These are phyloP conservation scores for Gentiana straminea DNA, from an alignment of 257 asterid species.

Conservation along the genomic window DNA sequence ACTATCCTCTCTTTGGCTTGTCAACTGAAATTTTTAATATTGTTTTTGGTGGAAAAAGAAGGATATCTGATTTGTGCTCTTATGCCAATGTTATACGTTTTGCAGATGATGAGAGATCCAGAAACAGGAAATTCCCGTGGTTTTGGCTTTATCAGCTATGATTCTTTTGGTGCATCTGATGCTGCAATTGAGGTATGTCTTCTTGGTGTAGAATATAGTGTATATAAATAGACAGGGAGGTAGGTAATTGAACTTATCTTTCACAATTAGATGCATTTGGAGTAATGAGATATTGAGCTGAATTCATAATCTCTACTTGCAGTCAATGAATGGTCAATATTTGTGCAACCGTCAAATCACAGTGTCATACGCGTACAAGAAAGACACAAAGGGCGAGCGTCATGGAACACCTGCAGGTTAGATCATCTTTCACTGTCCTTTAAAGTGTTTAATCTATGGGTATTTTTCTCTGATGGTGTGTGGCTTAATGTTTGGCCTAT, in stretches of 20 bases:
- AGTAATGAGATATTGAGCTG: background rate
- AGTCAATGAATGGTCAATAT: constrained; percentile 98
- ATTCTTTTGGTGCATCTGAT: constrained; percentile 98
- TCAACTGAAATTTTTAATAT: background rate
- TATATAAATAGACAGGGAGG: background rate
- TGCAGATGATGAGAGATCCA: constrained; percentile 96
- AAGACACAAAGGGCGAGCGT: constrained; percentile 97
- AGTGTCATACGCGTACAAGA: constrained; percentile 93
- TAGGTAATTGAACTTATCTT: too few relatives aligned
- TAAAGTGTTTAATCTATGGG: background rate
- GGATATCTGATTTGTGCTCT: too few relatives aligned
- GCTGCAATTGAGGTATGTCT: constrained; percentile 80
- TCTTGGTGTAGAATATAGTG: background rate
- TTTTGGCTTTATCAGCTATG: constrained; percentile 91
- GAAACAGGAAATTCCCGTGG: constrained; percentile 97
- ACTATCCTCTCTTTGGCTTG: background rate
- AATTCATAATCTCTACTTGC: constrained; percentile 9
- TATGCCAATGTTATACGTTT: constrained; percentile 6
- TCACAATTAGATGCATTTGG: background rate
- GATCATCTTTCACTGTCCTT: constrained; percentile 1
- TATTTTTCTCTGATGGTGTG: background rate
- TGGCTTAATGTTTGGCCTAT: background rate
- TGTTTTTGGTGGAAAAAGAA: background rate
- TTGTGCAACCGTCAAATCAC: constrained; percentile 93
- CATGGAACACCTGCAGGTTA: constrained; percentile 97